Evolutionary conservation across 495 filamentous ascomycete species (phyloP).

Genomic region (Talaromyces liani): DNA sequence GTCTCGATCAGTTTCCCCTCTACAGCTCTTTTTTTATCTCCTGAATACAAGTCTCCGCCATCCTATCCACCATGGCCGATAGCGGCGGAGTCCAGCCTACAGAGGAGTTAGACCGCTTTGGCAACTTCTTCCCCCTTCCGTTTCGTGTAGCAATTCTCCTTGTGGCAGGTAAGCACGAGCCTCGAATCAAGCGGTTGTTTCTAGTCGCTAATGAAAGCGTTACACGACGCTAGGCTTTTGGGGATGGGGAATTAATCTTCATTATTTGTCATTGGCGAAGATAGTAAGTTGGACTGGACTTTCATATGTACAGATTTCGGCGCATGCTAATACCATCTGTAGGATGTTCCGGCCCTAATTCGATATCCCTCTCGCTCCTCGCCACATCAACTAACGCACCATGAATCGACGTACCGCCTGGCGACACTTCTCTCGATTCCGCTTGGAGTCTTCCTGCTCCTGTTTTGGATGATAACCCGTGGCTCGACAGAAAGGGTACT

Average conservation of each 20-base stretch:
- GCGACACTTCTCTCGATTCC: conserved; percentile 66
- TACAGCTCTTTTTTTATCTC: not conserved
- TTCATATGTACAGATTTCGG: not conserved
- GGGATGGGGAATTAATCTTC: conserved; percentile 84
- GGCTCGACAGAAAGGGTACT: conserved; percentile 59
- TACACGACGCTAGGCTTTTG: conserved; percentile 58
- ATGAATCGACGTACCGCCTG: conserved; percentile 75
- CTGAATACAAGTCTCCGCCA: not conserved
- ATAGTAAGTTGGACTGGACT: conserved; percentile 48
- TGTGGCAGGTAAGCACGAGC: conserved; percentile 57
- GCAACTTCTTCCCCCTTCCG: conserved; percentile 75
- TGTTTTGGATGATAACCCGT: conserved; percentile 78
- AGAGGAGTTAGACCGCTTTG: conserved; percentile 63
- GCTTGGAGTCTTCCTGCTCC: conserved; percentile 57
- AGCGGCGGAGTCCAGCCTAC: not conserved
- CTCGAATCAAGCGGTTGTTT: not conserved
- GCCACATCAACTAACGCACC: conserved; percentile 58
- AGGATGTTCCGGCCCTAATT: conserved; percentile 75
- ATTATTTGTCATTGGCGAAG: conserved; percentile 63
- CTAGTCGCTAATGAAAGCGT: not conserved
- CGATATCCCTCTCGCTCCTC: conserved; percentile 66
- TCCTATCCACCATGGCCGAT: not conserved
- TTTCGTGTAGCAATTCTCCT: conserved; percentile 74
- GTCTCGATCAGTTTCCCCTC: not conserved
- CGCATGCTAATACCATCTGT: not conserved